Conservation (phyloP, 2,329 filamentous ascomycete genomes). For the Coniochaeta sp. region DNA sequence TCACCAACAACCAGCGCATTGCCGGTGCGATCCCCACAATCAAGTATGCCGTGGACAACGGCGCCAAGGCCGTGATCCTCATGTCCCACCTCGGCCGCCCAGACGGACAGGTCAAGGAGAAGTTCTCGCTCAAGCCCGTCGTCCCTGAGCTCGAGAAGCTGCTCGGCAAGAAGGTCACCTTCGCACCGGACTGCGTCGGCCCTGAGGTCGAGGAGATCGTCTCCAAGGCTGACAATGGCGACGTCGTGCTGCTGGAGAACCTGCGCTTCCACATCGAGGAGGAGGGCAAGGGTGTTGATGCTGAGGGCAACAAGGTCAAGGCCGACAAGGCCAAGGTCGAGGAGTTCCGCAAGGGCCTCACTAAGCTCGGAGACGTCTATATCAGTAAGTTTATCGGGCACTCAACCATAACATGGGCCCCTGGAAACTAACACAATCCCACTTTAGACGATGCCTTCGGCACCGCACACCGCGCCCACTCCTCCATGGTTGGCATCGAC, state of each 20-base stretch:
- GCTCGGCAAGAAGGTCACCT: constrained; percentile 74
- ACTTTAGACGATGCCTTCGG: constrained; percentile 87
- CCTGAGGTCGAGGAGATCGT: constrained; percentile 84
- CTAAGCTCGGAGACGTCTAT: constrained; percentile 89
- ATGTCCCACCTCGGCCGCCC: constrained; percentile 99
- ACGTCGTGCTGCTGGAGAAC: constrained; percentile 92
- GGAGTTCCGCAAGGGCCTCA: constrained; percentile 91
- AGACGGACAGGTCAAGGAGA: constrained; percentile 79
- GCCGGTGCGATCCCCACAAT: constrained; percentile 92
- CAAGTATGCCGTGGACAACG: constrained; percentile 85
- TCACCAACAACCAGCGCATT: constrained; percentile 98
- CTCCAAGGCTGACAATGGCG: constrained; percentile 70
- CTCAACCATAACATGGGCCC: neutral
- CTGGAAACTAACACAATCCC: constrained; percentile 13
- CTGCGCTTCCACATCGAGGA: constrained; percentile 97
- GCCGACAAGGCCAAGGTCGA: constrained; percentile 89
- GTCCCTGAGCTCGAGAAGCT: constrained; percentile 88
- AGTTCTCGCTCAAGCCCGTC: constrained; percentile 93
- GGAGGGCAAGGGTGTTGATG: constrained; percentile 92
- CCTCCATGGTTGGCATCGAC: constrained; percentile 96
- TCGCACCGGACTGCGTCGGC: constrained; percentile 87
- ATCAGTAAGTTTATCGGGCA: constrained; percentile 61
- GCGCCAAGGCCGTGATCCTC: constrained; percentile 85
- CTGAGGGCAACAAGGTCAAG: constrained; percentile 94
- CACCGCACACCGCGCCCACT: constrained; percentile 96